Evolutionary conservation across 768 basidiomycete genomes (phyloP), one percentile per base, ranked within the genome.

Genomic region (Naganishia friedmannii): DNA sequence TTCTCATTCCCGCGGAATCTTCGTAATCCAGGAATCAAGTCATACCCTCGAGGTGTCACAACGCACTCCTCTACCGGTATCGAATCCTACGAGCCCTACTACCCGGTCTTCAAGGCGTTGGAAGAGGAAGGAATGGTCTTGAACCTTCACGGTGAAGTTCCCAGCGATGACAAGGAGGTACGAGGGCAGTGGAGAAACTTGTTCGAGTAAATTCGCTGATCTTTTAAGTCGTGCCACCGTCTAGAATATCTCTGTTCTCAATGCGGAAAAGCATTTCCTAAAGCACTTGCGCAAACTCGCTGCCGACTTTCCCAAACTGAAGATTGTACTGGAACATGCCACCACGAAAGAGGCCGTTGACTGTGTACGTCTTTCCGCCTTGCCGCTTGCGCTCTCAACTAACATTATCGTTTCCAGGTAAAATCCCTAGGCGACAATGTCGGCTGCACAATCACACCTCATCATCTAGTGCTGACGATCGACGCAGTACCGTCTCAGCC

Each of bases 401-500:
- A 19, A 53, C 19, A 9, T 39, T n/a, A 3, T 4, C 17, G 68
- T 63, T 45, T 63, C 56, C 70, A 75, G 77, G 82, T 83, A 74
- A 73, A 78, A 60, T 75, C 75, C n/a, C 74, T 83, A 28, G 71
- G 93, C 87, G 0, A 83, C 84, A 74, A 96, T 89, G 93, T 99
- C 51, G 95, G 88, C 23, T 98, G 96, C 81, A 91, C 93, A 9
- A 97, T 99, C 81, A 99, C 96, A 1, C 90, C 94, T 0, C 96
- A 99, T 81, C 96, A 99, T 79, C 87, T 99, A 54, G 88, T 86
- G 32, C 85, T 99, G 58, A 96, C 91, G 7, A 92, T 97, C 3
- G 95, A 99, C 81, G 91, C 93, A 75, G 97, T 94, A 88, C 93
- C 93, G 1, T 92, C 93, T 1, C 93, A 98, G 80, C 87, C 91